Evolutionary conservation across 2,329 filamentous ascomycete species (phyloP), one percentile per base, ranked within the genome.

Genomic region (Ceratocystis albifundus): DNA sequence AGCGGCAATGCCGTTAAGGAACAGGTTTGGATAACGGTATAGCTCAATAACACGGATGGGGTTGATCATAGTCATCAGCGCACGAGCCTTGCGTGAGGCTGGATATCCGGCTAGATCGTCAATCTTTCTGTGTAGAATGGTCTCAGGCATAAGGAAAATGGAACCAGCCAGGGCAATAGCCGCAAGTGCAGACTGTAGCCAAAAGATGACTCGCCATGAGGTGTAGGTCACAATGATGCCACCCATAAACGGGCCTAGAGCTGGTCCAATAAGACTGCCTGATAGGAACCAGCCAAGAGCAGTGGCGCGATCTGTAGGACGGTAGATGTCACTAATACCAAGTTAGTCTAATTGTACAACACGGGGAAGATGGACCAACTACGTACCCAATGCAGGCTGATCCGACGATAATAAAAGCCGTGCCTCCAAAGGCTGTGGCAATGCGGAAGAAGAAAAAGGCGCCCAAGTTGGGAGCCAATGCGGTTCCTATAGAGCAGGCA

Each of bases 191-290:
- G 85, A 84, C 72, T 91, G 88, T 0, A 92, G 77, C 85, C 87
- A 91, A 76, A 90, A 91, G 65, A 91, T 89, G 53, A 83, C 82
- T 20, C 87, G 80, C 89, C 89, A 93, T 1, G 80, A 82, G 5
- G 80, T 79, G 74, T 84, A 90, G 0, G 88, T 91, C 17, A 91
- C 87, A 63, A 93, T 89, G 57, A 90, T 84, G 28, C 88, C 89
- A 65, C 88, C 84, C 8, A 91, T 77, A 71, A 90, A 88, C 0
- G 84, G 83, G 0, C 88, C 87, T 71, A 88, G 79, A 0, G 84
- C 85, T 5, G 88, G 88, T 0, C 88, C 88, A 59, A 90, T 83
- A 0, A 91, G 77, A 0, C 86, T 89, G 0, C 88, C 88, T 0
- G 81, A 84, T 48, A 90, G 74, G 71, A 90, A 90, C 85, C 86